Evolutionary conservation across 2,329 filamentous ascomycete genomes (phyloP), one percentile per base, ranked within the genome.

Genomic region (Daldinia sp.): DNA sequence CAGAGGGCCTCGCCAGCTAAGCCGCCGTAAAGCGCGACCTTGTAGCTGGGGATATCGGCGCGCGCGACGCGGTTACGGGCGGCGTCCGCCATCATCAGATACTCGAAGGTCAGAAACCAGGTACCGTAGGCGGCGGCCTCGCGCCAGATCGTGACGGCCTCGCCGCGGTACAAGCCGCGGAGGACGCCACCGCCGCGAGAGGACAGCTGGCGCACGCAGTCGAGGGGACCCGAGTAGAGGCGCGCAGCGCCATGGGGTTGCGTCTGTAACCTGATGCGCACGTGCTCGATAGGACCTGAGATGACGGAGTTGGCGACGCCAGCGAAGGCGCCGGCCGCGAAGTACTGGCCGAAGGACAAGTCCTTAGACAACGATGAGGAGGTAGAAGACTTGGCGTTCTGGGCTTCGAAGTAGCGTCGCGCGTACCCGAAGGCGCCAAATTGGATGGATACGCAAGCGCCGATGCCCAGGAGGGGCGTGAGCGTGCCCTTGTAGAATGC

Each of bases 401-500:
- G 86, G 50, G 88, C 84, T 83, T 98, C 95, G 79, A 99, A 90
- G 76, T 88, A 91, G 67, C 96, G 93, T 67, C 93, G 92, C 7
- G 95, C 94, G 78, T 92, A 91, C 85, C 98, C 94, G 86, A 98
- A 99, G 75, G 92, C 96, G 71, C 94, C 96, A 81, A 99, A 99
- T 85, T 99, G 96, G 75, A 99, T 92, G n/a, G 94, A 98, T 51
- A 96, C 94, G 80, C 96, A 99, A 74, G 96, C 96, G 74, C 96
- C 96, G 78, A 99, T 98, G 73, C 96, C 96, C 64, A 99, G 88
- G 63, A 99, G 86, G 0, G 96, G 96, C 4, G 96, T 98, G 63
- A 99, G 86, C 0, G 96, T 98, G 76, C 96, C 96, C 83, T 99
- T 99, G 89, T 79, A 99, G 85, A 99, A 99, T 64, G 96, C 96